Base-by-base conservation (phyloP, 352 stramenopile genomes). In the Pythium dissotocum region DNA sequence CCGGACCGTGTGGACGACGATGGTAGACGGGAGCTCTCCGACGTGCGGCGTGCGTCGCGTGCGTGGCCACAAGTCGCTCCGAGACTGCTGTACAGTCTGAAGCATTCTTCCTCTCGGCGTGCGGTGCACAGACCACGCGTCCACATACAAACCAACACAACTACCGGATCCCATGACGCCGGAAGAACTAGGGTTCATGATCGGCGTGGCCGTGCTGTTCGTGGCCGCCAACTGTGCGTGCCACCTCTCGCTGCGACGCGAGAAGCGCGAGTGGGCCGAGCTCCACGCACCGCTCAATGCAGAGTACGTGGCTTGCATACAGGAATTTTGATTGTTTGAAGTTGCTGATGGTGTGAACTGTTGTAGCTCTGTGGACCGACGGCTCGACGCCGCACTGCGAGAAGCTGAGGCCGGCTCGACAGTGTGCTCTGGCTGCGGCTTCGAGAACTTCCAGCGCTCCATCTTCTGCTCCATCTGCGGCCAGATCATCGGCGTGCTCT, bases 401-500 rank as follows among this genome's bases (percentile, higher is more conserved):
- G 38, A 75, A 33, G 69, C 69, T 9, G 18, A 69, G 48, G 67
- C 48, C n/a, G 70, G 70, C 48, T 72, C 65, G 3, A 69, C 61
- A 0, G 49, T 70, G 32, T 77, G 70, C 48, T 32, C 46, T 18
- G 66, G 28, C 24, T 77, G 70, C 53, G 65, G 61, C n/a, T 77
- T 77, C 51, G 61, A 77, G 18, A 73, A 73, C 58, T 77, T 73
- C 48, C 61, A 70, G 51, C 60, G 64, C 40, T 35, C 42, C 28
- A 66, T 67, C 36, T 72, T 69, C 35, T 76, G 69, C 55, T 69
- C 61, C 7, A 63, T 72, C 18, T 76, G 69, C 48, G 69, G 69
- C 28, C 61, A 70, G 28, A 52, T 58, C n/a, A 58, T 75, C 44
- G 58, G 49, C 40, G 62, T 48, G 6, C 52, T 61, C 24, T 48